Percentiles rank a stretch among this genome's conserved stretches.
These are phyloP conservation scores for Wickerhamomyces bovis DNA, from an alignment of 805 yeast genomes.

Conservation along the genomic window DNA sequence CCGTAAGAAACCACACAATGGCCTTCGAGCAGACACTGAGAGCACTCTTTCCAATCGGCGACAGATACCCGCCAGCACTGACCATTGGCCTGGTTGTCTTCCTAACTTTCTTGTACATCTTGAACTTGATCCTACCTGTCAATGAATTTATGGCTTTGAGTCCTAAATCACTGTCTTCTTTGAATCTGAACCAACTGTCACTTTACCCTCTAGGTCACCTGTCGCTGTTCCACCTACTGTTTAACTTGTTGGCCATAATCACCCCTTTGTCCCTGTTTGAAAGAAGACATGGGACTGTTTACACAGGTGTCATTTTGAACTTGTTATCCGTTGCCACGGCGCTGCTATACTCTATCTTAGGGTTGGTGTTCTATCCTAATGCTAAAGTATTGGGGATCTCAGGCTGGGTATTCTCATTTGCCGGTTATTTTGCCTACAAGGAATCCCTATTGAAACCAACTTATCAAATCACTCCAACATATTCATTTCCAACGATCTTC, in stretches of 20 bases:
- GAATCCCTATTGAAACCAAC: conserved; percentile 38
- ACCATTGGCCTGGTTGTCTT: conserved; percentile 57
- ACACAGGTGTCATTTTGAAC: conserved; percentile 77
- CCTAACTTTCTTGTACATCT: conserved; percentile 37
- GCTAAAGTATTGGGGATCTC: conserved; percentile 59
- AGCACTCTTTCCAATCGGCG: neutral
- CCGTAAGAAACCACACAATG: neutral
- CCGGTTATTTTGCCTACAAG: conserved; percentile 52
- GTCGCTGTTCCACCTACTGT: conserved; percentile 51
- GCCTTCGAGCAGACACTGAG: neutral
- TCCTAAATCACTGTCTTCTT: conserved; percentile 46
- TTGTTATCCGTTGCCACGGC: conserved; percentile 66
- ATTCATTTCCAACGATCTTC: conserved; percentile 50
- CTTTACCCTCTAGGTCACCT: conserved; percentile 69
- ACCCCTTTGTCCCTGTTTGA: conserved; percentile 65
- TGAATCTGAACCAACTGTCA: conserved; percentile 39
- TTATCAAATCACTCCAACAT: conserved; percentile 31
- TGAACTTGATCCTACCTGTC: conserved; percentile 26
- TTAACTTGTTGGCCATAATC: conserved; percentile 52
- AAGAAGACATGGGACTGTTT: conserved; percentile 70
- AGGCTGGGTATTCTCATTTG: conserved; percentile 67
- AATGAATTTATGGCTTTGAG: conserved; percentile 40
- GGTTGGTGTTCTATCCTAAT: conserved; percentile 40
- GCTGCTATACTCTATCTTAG: conserved; percentile 22
- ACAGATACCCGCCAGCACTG: conserved; percentile 46